Evolutionary conservation across 1,284 basidiomycete genomes (phyloP), one percentile per base, ranked within the genome.

Genomic region (Omphalotus olearius): DNA sequence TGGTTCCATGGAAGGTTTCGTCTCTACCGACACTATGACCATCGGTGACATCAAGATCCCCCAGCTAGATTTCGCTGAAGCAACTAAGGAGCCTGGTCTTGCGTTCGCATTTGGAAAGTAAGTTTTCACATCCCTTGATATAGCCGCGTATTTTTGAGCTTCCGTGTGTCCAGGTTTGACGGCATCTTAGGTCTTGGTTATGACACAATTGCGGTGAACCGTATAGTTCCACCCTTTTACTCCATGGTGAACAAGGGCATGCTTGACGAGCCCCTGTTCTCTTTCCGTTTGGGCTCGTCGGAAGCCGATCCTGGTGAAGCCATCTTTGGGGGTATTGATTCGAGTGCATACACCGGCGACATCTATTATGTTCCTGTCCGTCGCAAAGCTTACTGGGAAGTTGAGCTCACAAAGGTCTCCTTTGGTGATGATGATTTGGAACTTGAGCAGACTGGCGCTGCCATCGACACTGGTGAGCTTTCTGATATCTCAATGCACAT

Each of bases 371-470:
- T 91, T 25, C 96, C 97, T 51, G 79, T 99, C 53, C 89, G 95
- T 63, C 85, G 94, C 64, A 94, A 92, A 78, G 97, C 94, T 6
- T 99, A 99, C 76, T 99, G 97, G 97, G 93, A 98, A 69, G 93
- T 98, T 52, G 93, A 95, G 69, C 84, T 99, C 23, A 79, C 92
- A 71, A 86, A 86, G 67, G 81, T 98, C 53, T 65, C 73, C 5
- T 94, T 98, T 55, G 95, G 93, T 52, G 79, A 87, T 47, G 95
- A 96, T 48, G 79, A 76, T 45, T 79, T 96, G 39, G 89, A 94
- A 61, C 79, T 96, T 14, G 90, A 94, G 60, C 87, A 83, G 72
- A 93, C 93, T 50, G 93, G 95, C 47, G 95, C 95, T 60, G 95
- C 94, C 47, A 98, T 98, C 61, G 95, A 98, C 68, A 98, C 95